A percentile compares a stretch with the other conserved stretches of the same genome.
Conservation (phyloP, 2,329 filamentous ascomycete genomes). For the Chaetomiaceae sp. region DNA sequence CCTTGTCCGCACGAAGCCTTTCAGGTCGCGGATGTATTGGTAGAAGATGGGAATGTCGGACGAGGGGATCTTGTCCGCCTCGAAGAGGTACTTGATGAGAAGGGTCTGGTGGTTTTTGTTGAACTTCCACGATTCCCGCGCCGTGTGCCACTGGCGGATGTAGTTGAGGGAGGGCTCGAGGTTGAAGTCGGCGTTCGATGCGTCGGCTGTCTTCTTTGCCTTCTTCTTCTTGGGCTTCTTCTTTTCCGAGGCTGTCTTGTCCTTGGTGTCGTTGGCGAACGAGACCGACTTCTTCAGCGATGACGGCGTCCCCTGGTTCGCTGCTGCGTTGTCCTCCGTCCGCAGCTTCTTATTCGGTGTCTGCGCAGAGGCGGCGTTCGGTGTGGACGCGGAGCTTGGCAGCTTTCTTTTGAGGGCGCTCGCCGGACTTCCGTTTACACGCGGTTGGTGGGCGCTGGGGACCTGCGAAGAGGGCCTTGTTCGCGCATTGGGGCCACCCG, state of each 20-base stretch:
- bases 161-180: constrained; percentile 68
- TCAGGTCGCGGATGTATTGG: constrained; percentile 73
- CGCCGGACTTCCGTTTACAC: constrained; percentile 25
- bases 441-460: constrained; percentile 24
- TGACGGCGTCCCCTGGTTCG: constrained; percentile 18
- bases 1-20: constrained; percentile 67
- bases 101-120: constrained; percentile 89
- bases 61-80: constrained; percentile 64
- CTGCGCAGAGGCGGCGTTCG: constrained; percentile 20
- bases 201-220: constrained; percentile 29
- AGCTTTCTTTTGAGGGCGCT: constrained; percentile 47
- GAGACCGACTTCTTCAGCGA: constrained; percentile 43
- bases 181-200: constrained; percentile 33
- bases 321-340: constrained; percentile 23
- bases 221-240: constrained; percentile 36
- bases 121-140: constrained; percentile 80
- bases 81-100: constrained; percentile 77
- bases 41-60: constrained; percentile 65
- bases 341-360: constrained; percentile 35
- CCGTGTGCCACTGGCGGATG: constrained; percentile 67
- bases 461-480: constrained; percentile 18
- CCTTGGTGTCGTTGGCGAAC: constrained; percentile 42
- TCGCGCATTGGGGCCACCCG: constrained; percentile 20
- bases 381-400: constrained; percentile 34
- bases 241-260: constrained; percentile 21